These are phyloP conservation scores for Cryptosporidium meleagridis DNA, from an alignment of 169 alveolate species.

Conservation along the genomic window DNA sequence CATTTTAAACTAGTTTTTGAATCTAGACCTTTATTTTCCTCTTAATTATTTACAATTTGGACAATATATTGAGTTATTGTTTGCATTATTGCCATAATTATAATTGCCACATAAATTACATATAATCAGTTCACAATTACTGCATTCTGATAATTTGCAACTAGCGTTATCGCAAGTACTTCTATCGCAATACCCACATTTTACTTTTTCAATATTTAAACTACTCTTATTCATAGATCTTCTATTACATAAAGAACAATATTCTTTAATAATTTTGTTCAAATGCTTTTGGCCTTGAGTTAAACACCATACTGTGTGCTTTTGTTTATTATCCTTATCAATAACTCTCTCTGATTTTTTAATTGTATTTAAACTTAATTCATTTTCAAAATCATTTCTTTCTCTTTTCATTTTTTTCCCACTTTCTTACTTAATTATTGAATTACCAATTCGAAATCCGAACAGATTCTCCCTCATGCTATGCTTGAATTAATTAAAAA, in stretches of 20 bases:
- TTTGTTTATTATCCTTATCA: constrained; percentile 40
- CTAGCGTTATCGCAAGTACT: constrained; percentile 21
- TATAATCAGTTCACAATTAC: constrained; percentile 20
- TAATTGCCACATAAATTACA: constrained; percentile 38
- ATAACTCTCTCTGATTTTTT: constrained; percentile 41
- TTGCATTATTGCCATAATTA: not conserved
- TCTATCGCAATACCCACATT: constrained; percentile 41
- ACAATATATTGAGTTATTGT: not conserved
- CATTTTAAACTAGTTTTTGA: constrained; percentile 52
- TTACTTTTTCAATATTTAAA: not conserved
- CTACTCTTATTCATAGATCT: not conserved
- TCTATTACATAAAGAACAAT: constrained; percentile 41
- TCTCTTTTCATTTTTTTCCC: constrained; percentile 52
- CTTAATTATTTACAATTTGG: constrained; percentile 25
- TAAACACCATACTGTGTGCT: constrained; percentile 59
- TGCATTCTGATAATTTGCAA: constrained; percentile 17
- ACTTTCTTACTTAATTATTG: not conserved
- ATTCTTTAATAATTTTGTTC: not conserved
- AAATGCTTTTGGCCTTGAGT: constrained; percentile 43
- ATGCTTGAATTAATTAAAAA: not conserved
- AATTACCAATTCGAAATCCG: not conserved
- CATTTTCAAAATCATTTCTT: constrained; percentile 12
- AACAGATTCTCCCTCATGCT: not conserved
- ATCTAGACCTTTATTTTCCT: constrained; percentile 30
- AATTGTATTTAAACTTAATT: not conserved